Conservation (phyloP, 257 asterid genomes). For the Penstemon barbatus region DNA sequence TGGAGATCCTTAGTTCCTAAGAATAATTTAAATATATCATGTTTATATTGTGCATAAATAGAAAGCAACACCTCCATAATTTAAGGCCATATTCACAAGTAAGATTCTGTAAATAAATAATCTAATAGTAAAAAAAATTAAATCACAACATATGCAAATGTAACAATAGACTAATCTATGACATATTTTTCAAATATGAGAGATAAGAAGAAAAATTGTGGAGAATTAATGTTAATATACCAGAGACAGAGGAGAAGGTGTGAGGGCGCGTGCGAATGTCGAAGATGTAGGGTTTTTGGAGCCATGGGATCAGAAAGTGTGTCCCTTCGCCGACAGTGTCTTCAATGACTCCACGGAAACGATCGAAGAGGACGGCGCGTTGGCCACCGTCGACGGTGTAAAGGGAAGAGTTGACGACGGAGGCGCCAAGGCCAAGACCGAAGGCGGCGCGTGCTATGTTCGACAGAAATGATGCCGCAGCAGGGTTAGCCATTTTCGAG, state of each 20-base stretch:
- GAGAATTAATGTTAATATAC: conserved; percentile 23
- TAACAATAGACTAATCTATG: too few relatives aligned
- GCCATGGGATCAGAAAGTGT: conserved; percentile 85
- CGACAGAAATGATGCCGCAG: conserved; percentile 57
- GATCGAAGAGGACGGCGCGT: conserved; percentile 91
- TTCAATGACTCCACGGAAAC: conserved; percentile 80
- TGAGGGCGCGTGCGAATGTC: conserved; percentile 92
- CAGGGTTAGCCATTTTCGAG: conserved; percentile 64
- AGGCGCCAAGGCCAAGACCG: conserved; percentile 58
- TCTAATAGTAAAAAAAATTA: not conserved
- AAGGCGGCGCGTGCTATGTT: conserved; percentile 81
- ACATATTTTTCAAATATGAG: too few relatives aligned
- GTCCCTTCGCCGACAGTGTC: conserved; percentile 87
- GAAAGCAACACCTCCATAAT: too few relatives aligned
- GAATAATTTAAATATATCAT: not conserved
- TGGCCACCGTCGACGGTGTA: conserved; percentile 98
- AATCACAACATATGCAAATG: not conserved
- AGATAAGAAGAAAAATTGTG: not conserved
- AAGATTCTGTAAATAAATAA: too few relatives aligned
- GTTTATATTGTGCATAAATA: too few relatives aligned
- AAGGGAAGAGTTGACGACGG: conserved; percentile 62
- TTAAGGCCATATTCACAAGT: too few relatives aligned
- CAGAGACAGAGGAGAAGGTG: conserved; percentile 76
- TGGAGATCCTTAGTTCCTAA: conserved; percentile 91
- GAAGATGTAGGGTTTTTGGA: conserved; percentile 85